Evolutionary conservation across 1,284 basidiomycete species (phyloP), one percentile per base, ranked within the genome.

Genomic region (Malassezia slooffiae): DNA sequence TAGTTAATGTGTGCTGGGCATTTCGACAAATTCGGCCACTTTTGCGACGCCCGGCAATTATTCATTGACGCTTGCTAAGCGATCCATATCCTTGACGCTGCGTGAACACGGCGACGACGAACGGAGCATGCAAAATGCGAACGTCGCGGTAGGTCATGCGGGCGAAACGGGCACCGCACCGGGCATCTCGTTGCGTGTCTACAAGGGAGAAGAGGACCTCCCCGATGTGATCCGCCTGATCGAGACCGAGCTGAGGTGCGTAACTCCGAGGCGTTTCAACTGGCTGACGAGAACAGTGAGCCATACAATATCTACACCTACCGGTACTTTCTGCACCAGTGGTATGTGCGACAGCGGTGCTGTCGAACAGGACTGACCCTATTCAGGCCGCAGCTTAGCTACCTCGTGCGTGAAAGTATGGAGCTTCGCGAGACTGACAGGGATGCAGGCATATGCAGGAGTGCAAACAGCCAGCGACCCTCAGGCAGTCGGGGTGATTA

Each of bases 271-370:
- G n/a, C n/a, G n/a, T n/a, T n/a, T n/a, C n/a, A n/a, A n/a, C n/a
- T 5, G 4, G 3, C 43, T 45, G 13, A 38, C 16, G 3, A 2
- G 10, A n/a, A n/a, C 78, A 88, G 84, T 58, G 90, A 96, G 72
- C 91, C 90, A 27, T 96, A 88, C 73, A 87, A 91, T 47, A 81
- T 89, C 40, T 89, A 88, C 72, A 88, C 85, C 1, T 88, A 85
- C 20, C 57, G 60, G 33, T 70, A 60, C 47, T 67, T 67, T 38
- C 76, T 97, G 11, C 80, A 86, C 62, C 83, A 88, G 59, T 97
- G 93, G 90, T 44, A 21, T 36, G 43, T 39, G 2, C 11, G 24
- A 26, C 8, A n/a, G n/a, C n/a, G n/a, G n/a, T n/a, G n/a, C n/a
- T n/a, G n/a, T n/a, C n/a, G n/a, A n/a, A 19, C 23, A 3, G 7